Base-by-base conservation (phyloP, 225 moss, liverwort and hornwort species). In the Physcomitrium patens region DNA sequence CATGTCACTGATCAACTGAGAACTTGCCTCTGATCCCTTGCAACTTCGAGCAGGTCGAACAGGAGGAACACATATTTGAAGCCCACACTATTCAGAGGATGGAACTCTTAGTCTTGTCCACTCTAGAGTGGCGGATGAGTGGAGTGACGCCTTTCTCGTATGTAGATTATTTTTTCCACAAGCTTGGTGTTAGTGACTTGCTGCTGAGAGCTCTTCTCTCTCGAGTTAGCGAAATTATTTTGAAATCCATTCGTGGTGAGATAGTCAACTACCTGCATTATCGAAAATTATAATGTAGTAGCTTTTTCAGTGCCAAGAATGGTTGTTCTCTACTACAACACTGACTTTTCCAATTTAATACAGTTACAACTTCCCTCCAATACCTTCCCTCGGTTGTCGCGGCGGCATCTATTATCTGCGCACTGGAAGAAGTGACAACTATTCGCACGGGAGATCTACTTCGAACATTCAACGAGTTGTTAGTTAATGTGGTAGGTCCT, bases 91-190 rank as follows among this genome's bases (percentile, higher is more conserved):
- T 97, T 44, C 96, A 97, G 74, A 78, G 94, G 71, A 94, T 97
- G 94, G 96, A 97, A 81, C 90, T 97, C 54, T 84, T 89, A 74
- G 92, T 97, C 23, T 57, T 97, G 80, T 86, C 94, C 48, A 92
- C 92, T 17, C 65, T 97, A 20, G 96, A 91, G n/a, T 97, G 96
- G 96, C 89, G 96, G 60, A 94, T 97, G 96, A 90, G 91, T 62
- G 84, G 77, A 17, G 93, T 97, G 52, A 97, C 96, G n/a, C 91
- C 96, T 2, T 94, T 92, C 78, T 91, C 96, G 0, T 97, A 91
- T 78, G 84, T 97, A 9, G 94, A 97, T 78, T 91, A 88, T 60
- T 93, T 86, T 74, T 85, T 97, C 43, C 90, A 90, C 82, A 92
- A 85, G 90, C 86, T 97, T 65, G 94, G 91, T 27, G 85, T 93